These are phyloP conservation scores for Capsicum chinense DNA, from an alignment of 257 asterid genomes.

Conservation along the genomic window DNA sequence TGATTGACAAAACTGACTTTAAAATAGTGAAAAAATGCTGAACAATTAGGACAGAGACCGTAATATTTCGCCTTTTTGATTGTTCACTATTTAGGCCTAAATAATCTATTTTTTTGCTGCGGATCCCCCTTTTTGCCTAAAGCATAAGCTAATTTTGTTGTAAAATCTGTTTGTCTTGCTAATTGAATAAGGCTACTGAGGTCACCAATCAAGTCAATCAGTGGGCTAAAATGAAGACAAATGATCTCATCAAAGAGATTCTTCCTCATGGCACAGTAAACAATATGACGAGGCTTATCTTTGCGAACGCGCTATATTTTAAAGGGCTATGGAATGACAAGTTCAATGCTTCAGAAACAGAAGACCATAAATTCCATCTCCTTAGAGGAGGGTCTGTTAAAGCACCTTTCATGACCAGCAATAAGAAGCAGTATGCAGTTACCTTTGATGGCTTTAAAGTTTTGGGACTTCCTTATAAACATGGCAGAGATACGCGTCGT, in stretches of 20 bases:
- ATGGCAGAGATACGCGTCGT: not conserved
- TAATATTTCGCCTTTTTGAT: not conserved
- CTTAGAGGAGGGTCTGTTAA: not conserved
- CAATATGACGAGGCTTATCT: not conserved
- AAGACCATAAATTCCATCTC: not conserved
- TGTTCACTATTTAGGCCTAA: not conserved
- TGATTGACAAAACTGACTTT: not conserved
- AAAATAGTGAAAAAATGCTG: not conserved
- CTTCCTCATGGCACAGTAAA: not conserved
- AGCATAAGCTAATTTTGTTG: slow-evolving; percentile 1
- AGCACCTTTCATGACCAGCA: slow-evolving; percentile 24
- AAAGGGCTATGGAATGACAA: slow-evolving; percentile 14
- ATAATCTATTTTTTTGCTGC: not conserved
- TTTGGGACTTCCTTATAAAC: not conserved
- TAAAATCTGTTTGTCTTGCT: too few relatives aligned
- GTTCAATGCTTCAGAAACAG: not conserved
- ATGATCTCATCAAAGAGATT: not conserved
- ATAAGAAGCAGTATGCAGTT: not conserved
- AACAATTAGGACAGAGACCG: not conserved
- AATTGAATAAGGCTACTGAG: not conserved
- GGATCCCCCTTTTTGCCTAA: not conserved
- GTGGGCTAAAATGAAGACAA: not conserved
- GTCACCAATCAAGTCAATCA: not conserved
- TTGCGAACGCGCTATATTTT: slow-evolving; percentile 26
- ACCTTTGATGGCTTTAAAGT: slow-evolving; percentile 33